Conservation (phyloP, 1,139 yeast species). For the Diutina catenulata region DNA sequence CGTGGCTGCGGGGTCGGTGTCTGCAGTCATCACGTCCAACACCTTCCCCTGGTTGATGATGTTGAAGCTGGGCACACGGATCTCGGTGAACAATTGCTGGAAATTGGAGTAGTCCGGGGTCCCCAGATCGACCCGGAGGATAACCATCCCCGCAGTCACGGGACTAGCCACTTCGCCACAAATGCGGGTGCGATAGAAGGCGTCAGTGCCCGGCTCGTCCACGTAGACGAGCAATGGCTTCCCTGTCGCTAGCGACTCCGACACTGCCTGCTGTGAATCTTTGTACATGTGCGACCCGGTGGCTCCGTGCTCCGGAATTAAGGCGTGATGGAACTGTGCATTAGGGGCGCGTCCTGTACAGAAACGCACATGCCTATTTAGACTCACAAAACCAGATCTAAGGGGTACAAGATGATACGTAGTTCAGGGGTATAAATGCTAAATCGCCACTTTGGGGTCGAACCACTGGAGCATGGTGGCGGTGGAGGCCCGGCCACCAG, state of each 20-base stretch:
- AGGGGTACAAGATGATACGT: too few species aligned
- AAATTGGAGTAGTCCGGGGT: background rate
- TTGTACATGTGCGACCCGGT: too few species aligned
- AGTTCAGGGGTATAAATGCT: too few species aligned
- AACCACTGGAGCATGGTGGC: too few species aligned
- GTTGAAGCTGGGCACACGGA: background rate
- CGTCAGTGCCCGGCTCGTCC: background rate
- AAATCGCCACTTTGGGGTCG: too few species aligned
- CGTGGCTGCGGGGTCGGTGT: too few species aligned
- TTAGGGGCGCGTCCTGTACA: too few species aligned
- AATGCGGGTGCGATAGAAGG: background rate
- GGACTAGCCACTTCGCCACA: background rate
- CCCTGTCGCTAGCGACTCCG: constrained; percentile 1
- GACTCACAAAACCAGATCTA: too few species aligned
- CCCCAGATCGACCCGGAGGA: background rate
- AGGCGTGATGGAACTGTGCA: too few species aligned
- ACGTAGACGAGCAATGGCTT: background rate
- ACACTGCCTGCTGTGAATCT: constrained; percentile 3
- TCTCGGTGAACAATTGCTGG: background rate
- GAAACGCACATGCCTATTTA: too few species aligned
- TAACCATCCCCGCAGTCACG: background rate
- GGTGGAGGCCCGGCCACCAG: too few species aligned
- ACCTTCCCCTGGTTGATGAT: background rate
- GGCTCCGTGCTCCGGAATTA: too few species aligned
- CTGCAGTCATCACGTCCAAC: background rate